A percentile compares a stretch with the other conserved stretches of the same genome.
These are phyloP conservation scores for Bathelium albidoporum DNA, from an alignment of 495 filamentous ascomycete species.

Conservation along the genomic window DNA sequence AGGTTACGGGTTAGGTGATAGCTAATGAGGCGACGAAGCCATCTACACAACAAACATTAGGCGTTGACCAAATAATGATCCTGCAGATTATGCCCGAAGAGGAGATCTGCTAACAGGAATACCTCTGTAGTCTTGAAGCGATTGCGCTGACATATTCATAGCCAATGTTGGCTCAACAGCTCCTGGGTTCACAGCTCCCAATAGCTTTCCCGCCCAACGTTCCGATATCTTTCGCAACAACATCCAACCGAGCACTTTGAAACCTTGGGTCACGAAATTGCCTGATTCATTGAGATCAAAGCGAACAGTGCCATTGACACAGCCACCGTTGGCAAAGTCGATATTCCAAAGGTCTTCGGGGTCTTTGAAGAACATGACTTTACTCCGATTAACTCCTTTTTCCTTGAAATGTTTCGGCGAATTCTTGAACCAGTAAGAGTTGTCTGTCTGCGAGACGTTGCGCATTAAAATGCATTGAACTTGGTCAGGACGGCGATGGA, in stretches of 20 bases:
- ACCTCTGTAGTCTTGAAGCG: no score
- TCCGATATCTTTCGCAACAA: neutral
- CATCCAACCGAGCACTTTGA: neutral
- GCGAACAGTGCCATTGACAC: neutral
- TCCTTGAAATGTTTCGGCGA: neutral
- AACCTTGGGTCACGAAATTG: neutral
- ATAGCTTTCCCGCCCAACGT: no score
- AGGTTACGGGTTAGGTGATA: no score
- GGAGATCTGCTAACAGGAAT: no score
- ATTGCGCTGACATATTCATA: no score
- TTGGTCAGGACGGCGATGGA: neutral
- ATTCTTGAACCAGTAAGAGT: neutral
- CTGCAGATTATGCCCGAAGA: no score
- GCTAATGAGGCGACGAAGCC: no score
- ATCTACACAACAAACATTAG: no score
- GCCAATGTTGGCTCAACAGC: no score
- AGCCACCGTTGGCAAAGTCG: neutral
- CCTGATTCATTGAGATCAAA: neutral
- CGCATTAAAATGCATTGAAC: constrained; percentile 1
- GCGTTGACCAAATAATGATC: no score
- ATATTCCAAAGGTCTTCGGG: neutral
- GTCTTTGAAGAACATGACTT: neutral
- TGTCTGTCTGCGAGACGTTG: neutral
- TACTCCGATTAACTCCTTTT: neutral
- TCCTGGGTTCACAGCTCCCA: no score